Evolutionary conservation across 441 rosid genomes (phyloP), one percentile per base, ranked within the genome.

Genomic region (Gossypium lobatum): DNA sequence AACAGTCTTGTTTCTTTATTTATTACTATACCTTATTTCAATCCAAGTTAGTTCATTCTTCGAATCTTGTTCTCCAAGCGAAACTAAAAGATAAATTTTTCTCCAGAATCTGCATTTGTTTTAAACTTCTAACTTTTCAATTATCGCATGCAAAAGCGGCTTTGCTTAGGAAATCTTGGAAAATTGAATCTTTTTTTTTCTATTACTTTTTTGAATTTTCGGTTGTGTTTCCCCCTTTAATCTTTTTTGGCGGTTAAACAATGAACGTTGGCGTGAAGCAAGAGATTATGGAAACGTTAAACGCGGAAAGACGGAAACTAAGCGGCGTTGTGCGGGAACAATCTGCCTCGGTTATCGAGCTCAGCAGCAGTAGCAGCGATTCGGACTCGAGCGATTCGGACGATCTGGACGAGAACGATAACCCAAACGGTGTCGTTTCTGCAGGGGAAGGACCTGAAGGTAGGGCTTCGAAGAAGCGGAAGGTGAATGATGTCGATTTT

Each of bases 351-450:
- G 68, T 60, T 2, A 26, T 72, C 68, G 58, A 60, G 2, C 75
- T 72, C 14, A 72, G 68, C 6, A 58, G 67, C 73, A 76, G 83
- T 68, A 53, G 82, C 54, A 83, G 88, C 73, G 77, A 85, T 75
- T 81, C 83, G 77, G 88, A 72, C 20, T 88, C 90, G 13, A 69
- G 72, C 26, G 88, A 79, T 3, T 80, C 69, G 1, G 77, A 25
- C 6, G 83, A 79, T n/a, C 59, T 75, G 21, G 83, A 80, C 48
- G 77, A 52, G 3, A 16, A 14, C 18, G 73, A 26, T 4, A 74
- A 54, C 3, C 72, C 31, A 0, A 42, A 20, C 3, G 7, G 9
- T 17, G 48, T 4, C 28, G 26, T 69, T 31, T 7, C 17, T 2
- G 48, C 26, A 9, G 48, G 9, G 26, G 72, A 69, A 16, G 72